These are phyloP conservation scores for Termitomyces sp. DNA, from an alignment of 768 basidiomycete species.

Conservation along the genomic window DNA sequence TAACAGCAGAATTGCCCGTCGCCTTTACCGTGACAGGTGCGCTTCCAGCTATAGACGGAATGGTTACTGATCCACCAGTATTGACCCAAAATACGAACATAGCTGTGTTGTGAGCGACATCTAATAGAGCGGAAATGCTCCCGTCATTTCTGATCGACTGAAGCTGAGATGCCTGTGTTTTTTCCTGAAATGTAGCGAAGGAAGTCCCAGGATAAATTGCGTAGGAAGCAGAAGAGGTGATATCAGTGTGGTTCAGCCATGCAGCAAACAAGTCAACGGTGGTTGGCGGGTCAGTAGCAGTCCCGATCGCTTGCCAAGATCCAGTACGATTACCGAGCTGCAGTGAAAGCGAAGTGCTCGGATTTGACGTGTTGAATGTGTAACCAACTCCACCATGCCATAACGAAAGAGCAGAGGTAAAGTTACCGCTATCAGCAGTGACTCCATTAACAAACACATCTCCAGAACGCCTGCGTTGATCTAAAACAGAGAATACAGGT, in stretches of 20 bases:
- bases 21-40: slow-evolving; percentile 28
- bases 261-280: slow-evolving; percentile 64
- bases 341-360: slow-evolving; percentile 27
- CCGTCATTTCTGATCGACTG: slow-evolving; percentile 41
- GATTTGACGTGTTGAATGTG: slow-evolving; percentile 30
- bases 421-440: slow-evolving; percentile 6
- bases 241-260: slow-evolving; percentile 42
- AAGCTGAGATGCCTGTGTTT: slow-evolving; percentile 25
- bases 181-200: slow-evolving; percentile 31
- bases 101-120: slow-evolving; percentile 31
- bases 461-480: slow-evolving; percentile 51
- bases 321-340: slow-evolving; percentile 48
- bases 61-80: slow-evolving; percentile 36
- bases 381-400: slow-evolving; percentile 70
- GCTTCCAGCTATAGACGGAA: slow-evolving; percentile 20
- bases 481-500: slow-evolving; percentile 58
- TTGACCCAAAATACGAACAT: slow-evolving; percentile 55
- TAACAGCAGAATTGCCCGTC: slow-evolving; percentile 38
- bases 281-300: slow-evolving; percentile 47
- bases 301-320: slow-evolving; percentile 59
- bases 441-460: slow-evolving; percentile 39
- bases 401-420: slow-evolving; percentile 29
- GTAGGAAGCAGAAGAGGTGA: slow-evolving; percentile 40
- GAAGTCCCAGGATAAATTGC: slow-evolving; percentile 49
- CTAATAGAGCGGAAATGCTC: slow-evolving; percentile 44